phyloP scores from a whole-genome alignment of 148 eudicot species.

The Pouteria glomerata region DNA sequence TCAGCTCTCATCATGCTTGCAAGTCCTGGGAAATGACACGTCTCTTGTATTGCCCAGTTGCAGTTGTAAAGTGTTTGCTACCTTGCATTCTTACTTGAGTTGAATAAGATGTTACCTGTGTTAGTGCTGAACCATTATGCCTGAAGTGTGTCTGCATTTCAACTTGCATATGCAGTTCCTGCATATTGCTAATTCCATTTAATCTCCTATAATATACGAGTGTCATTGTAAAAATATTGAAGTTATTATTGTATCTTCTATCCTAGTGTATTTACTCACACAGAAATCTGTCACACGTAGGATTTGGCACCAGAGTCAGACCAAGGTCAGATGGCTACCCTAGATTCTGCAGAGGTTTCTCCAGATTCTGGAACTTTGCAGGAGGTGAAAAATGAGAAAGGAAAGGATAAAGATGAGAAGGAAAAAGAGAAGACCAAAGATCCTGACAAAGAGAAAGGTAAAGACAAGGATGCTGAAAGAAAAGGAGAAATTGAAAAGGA shows the following conservation, averaged over 20 bases:
- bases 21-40: neutral
- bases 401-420: constrained; percentile 68
- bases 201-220: neutral
- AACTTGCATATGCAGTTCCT: neutral
- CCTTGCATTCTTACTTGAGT: neutral
- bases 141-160: neutral
- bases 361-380: constrained; percentile 45
- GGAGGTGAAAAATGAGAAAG: constrained; percentile 64
- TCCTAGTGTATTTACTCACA: constrained; percentile 7
- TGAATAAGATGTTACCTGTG: neutral
- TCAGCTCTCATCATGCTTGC: neutral
- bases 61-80: neutral
- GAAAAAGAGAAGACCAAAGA: constrained; percentile 66
- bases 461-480: constrained; percentile 69
- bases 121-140: neutral
- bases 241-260: too few species aligned
- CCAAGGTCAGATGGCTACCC: constrained; percentile 45
- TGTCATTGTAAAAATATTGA: too few species aligned
- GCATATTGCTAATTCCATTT: neutral
- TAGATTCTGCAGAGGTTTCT: constrained; percentile 47
- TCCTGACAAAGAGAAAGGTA: constrained; percentile 70
- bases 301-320: constrained; percentile 62
- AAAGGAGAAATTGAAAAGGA: constrained; percentile 80
- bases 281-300: constrained; percentile 24
- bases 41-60: neutral